These are phyloP conservation scores for Ophiosphaerella korrae DNA, from an alignment of 2,329 filamentous ascomycete genomes.

Conservation along the genomic window DNA sequence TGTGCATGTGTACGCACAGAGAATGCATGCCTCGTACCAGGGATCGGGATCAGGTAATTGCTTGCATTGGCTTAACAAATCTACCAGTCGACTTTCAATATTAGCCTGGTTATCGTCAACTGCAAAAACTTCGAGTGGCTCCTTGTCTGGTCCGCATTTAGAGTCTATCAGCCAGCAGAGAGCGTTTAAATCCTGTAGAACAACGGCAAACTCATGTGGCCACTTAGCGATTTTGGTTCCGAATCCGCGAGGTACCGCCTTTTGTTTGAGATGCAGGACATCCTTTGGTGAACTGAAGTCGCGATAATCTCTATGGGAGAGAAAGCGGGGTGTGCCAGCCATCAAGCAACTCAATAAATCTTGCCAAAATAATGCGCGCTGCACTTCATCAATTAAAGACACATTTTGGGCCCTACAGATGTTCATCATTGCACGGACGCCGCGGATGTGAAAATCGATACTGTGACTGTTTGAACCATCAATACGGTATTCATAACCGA, in stretches of 20 bases:
- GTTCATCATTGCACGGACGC: constrained; percentile 12
- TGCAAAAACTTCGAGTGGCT: constrained; percentile 7
- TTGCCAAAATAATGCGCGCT: constrained; percentile 22
- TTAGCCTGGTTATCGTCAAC: constrained; percentile 19
- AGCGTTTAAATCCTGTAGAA: constrained; percentile 17
- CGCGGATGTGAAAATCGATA: constrained; percentile 17
- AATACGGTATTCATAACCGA: constrained; percentile 22
- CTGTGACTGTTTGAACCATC: constrained; percentile 11
- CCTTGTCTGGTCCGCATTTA: neutral
- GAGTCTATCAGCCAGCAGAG: constrained; percentile 14
- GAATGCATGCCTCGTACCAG: constrained; percentile 18
- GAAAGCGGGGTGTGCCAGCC: constrained; percentile 12
- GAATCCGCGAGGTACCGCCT: constrained; percentile 11
- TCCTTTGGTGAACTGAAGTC: constrained; percentile 1
- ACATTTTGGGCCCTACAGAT: constrained; percentile 5
- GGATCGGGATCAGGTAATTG: neutral
- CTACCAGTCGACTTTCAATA: constrained; percentile 17
- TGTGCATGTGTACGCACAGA: constrained; percentile 16
- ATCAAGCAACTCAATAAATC: constrained; percentile 22
- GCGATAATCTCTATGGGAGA: constrained; percentile 12
- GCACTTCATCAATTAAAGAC: constrained; percentile 7
- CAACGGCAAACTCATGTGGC: constrained; percentile 3
- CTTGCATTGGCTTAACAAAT: constrained; percentile 10
- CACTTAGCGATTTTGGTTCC: neutral
- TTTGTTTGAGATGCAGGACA: neutral